Conservation (phyloP, 495 filamentous ascomycete genomes). For the Penicillium psychrofluorescens region DNA sequence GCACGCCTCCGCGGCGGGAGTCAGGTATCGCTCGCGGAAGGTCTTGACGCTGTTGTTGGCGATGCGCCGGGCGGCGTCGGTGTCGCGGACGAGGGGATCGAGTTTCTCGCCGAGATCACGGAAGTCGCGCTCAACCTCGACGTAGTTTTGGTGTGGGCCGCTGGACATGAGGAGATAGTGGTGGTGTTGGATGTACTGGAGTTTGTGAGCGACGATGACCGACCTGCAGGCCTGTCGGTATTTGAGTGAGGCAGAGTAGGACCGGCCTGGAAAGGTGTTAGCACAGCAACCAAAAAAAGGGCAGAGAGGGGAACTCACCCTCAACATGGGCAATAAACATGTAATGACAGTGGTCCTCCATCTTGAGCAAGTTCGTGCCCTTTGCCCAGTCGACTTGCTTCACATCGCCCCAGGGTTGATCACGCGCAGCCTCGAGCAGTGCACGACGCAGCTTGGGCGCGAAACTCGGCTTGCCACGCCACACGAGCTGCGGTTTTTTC, state of each 20-base stretch:
- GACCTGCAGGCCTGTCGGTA: conserved; percentile 55
- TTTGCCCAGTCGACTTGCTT: conserved; percentile 41
- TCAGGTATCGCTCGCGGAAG: conserved; percentile 53
- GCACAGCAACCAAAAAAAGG: background rate
- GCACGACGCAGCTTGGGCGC: conserved; percentile 39
- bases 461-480: conserved; percentile 54
- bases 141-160: conserved; percentile 54
- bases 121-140: conserved; percentile 52
- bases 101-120: conserved; percentile 49
- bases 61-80: conserved; percentile 40
- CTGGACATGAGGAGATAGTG: conserved; percentile 30
- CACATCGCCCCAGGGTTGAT: conserved; percentile 50
- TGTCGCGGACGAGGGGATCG: conserved; percentile 35
- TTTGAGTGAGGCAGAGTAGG: conserved; percentile 50
- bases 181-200: conserved; percentile 41
- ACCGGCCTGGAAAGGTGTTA: conserved; percentile 21
- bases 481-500: conserved; percentile 51
- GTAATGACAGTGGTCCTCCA: conserved; percentile 53
- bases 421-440: conserved; percentile 40
- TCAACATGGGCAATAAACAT: conserved; percentile 53
- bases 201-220: conserved; percentile 46
- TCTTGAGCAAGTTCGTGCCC: conserved; percentile 31
- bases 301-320: conserved; percentile 23
- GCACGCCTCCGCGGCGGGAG: conserved; percentile 50
- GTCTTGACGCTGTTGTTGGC: conserved; percentile 47